These are phyloP conservation scores for Zizania palustris DNA, from an alignment of 202 grass and related monocot species.

Conservation along the genomic window DNA sequence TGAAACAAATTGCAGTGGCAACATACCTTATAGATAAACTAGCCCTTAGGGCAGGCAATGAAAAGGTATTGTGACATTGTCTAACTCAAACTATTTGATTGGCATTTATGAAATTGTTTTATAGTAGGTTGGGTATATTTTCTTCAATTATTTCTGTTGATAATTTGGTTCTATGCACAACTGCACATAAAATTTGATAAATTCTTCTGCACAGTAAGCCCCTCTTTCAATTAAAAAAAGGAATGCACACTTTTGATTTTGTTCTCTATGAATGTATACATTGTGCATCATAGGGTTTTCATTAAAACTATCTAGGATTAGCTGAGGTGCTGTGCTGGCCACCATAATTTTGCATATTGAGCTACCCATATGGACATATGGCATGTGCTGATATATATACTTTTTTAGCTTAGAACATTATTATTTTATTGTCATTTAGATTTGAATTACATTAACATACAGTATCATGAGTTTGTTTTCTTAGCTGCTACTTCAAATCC, in stretches of 20 bases:
- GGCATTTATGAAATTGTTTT: conserved; percentile 14
- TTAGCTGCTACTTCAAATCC: conserved; percentile 30
- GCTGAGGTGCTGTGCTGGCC: not conserved
- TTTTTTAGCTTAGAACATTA: conserved; percentile 1
- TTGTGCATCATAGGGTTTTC: not conserved
- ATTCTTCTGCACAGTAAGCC: not conserved
- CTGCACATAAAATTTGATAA: not conserved
- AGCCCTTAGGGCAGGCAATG: conserved; percentile 94
- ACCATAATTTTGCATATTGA: conserved; percentile 22
- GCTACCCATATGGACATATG: not conserved
- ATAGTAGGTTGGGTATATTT: not conserved
- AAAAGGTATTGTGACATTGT: conserved; percentile 64
- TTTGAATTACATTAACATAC: conserved; percentile 25
- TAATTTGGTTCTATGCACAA: conserved; percentile 2
- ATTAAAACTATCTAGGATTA: conserved; percentile 28
- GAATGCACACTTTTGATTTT: not conserved
- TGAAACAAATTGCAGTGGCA: conserved; percentile 88
- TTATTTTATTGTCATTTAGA: conserved; percentile 16
- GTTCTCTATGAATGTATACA: not conserved
- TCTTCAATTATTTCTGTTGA: not conserved
- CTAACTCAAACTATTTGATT: conserved; percentile 19
- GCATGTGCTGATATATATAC: not conserved
- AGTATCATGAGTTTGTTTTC: not conserved
- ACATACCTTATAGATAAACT: conserved; percentile 99
- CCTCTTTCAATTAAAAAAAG: not conserved